Evolutionary conservation across 148 eudicot species (phyloP).

Genomic region (Diospyros kaki): DNA sequence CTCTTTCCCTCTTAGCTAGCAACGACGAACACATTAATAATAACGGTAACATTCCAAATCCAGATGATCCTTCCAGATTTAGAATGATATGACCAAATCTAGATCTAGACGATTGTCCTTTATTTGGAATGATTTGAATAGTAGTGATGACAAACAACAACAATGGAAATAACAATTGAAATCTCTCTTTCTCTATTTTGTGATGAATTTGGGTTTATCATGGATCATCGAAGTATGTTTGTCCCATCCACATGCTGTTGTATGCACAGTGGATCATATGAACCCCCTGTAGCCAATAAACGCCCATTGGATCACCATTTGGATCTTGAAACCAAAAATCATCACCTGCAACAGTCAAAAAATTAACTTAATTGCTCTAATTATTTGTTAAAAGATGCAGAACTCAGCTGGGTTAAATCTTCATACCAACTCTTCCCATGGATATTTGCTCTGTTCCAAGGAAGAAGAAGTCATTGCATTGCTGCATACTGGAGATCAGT

Average conservation of each 20-base stretch:
- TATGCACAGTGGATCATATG: conserved; percentile 76
- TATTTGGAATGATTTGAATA: no score
- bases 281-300: conserved; percentile 67
- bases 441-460: conserved; percentile 63
- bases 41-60: no score
- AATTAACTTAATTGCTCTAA: not conserved
- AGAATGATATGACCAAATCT: no score
- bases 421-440: conserved; percentile 63
- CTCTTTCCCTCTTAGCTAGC: no score
- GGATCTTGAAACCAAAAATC: conserved; percentile 76
- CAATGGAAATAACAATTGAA: no score
- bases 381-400: not conserved
- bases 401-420: not conserved
- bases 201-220: no score
- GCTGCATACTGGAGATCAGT: conserved; percentile 64
- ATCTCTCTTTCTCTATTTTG: no score
- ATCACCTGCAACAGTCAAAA: conserved; percentile 36
- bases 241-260: conserved; percentile 77
- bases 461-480: conserved; percentile 64
- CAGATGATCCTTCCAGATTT: no score
- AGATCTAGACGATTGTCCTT: no score
- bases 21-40: no score
- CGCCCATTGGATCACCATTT: conserved; percentile 61
- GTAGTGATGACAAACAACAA: no score
- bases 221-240: not conserved